Conservation (phyloP, 2,329 filamentous ascomycete genomes). For the Scedosporium apiospermum region DNA sequence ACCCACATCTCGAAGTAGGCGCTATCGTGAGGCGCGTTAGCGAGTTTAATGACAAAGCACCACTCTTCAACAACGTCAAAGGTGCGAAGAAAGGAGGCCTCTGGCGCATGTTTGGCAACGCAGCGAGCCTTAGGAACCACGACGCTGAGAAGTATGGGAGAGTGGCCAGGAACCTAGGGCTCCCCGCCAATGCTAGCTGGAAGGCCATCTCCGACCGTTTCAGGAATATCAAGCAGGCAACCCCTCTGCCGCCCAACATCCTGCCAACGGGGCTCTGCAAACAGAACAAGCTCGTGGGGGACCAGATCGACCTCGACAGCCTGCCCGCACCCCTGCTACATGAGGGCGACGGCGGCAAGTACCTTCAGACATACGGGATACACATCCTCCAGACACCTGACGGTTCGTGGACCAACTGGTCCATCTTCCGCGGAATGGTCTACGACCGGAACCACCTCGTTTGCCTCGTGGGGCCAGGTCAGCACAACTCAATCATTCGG, state of each 20-base stretch:
- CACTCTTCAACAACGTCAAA: conserved; percentile 41
- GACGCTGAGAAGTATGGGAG: conserved; percentile 26
- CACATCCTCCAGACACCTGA: conserved; percentile 35
- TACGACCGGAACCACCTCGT: conserved; percentile 29
- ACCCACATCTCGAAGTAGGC: conserved; percentile 34
- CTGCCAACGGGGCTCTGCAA: conserved; percentile 31
- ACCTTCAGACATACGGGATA: conserved; percentile 41
- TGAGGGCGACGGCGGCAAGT: conserved; percentile 36
- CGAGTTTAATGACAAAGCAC: conserved; percentile 35
- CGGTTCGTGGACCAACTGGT: conserved; percentile 37
- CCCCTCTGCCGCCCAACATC: conserved; percentile 21
- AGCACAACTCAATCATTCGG: conserved; percentile 36
- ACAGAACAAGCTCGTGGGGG: conserved; percentile 25
- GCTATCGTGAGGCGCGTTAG: conserved; percentile 36
- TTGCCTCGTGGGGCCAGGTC: conserved; percentile 30
- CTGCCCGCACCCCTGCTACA: conserved; percentile 33
- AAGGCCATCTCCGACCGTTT: conserved; percentile 32
- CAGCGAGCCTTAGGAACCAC: conserved; percentile 25
- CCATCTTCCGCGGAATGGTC: conserved; percentile 35
- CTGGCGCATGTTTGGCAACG: conserved; percentile 36
- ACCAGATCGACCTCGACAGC: conserved; percentile 30
- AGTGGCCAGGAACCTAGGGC: conserved; percentile 29
- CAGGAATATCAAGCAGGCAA: conserved; percentile 21
- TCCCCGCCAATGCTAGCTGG: conserved; percentile 25
- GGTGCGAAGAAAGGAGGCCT: conserved; percentile 32